Base-by-base conservation (phyloP, 176 grass and related monocot genomes). In the Eremochloa ophiuroides region DNA sequence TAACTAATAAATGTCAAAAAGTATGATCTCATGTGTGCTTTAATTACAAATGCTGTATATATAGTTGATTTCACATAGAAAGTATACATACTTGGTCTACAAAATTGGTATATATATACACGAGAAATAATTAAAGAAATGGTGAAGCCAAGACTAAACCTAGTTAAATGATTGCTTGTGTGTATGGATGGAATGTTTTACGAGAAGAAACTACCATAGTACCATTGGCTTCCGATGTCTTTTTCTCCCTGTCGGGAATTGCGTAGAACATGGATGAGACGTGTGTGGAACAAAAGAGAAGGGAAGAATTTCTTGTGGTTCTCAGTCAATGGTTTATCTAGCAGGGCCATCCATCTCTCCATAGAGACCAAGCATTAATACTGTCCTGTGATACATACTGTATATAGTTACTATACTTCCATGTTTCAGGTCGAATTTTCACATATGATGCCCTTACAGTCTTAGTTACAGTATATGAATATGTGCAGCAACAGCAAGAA, bases 201-300 rank as follows among this genome's bases (percentile, higher is more conserved):
- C 29, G 44, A 50, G 22, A 37, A 79, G 25, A 66, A 66, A 67
- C 10, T 38, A 68, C 44, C 65, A 55, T 51, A 2, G 9, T 38
- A 68, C 44, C 65, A 55, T 51, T 2, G 9, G 6, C 44, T 31
- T 27, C 30, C 29, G 22, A 53, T 27, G 77, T 25, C 20, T 3
- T 66, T 42, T 74, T 79, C 29, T 66, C 62, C 43, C 2, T 5
- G 14, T 14, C 65, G 5, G 2, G 62, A 66, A 67, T 38, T 31
- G 62, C 62, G 62, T 79, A 79, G 62, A 79, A 79, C n/a, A 23
- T 51, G 44, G 64, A 80, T 38, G 63, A 80, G 43, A 38, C 68
- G 68, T 53, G 44, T 68, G 63, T 53, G 22, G 44, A 68, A 53
- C 30, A 23, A 53, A 51, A 53, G 40, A 28, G 8, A 29, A 39